Base-by-base conservation (phyloP, 306 rosid genomes). In the Dalbergia cultrata region DNA sequence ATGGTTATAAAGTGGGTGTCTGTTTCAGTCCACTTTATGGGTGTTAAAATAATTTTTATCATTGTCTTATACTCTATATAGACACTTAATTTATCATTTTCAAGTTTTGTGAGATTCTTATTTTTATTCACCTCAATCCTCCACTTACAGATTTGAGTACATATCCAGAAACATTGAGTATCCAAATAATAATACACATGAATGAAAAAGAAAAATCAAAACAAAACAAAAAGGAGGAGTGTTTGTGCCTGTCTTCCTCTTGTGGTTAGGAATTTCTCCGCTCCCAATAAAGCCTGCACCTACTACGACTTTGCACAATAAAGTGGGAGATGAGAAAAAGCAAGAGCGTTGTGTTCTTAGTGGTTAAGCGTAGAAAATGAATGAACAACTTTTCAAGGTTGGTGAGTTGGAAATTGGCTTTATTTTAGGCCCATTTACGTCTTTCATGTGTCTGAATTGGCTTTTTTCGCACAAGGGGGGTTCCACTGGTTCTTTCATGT, bases 201-300 rank as follows among this genome's bases (percentile, higher is more conserved):
- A n/a, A 61, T 13, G 59, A 54, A 71, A 56, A 16, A 21, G 21
- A 53, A 41, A 26, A 21, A 44, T n/a, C 33, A 66, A 18, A 19
- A 1, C 0, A 9, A 34, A 39, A 26, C 1, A 1, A 76, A 64
- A 34, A 56, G 8, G 39, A 35, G 0, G 13, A 4, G 19, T 53
- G 31, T 74, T 67, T 74, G 53, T 84, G 70, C 49, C 12, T 71
- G 53, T 60, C 77, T 69, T 80, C 44, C 45, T 68, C 37, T 9
- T 3, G 74, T 66, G 67, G 85, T 57, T 80, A 57, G 75, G 75
- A 70, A 78, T 65, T 53, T 83, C 86, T 81, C 85, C 44, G 68
- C 77, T 76, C 79, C 84, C 82, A 14, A 85, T 86, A 89, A 88
- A 81, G 86, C 19, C 45, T 62, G 71, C 80, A 83, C 78, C 86